phyloP scores from a whole-genome alignment of 441 rosid species.

The Pelargonium myrrhifolium region DNA sequence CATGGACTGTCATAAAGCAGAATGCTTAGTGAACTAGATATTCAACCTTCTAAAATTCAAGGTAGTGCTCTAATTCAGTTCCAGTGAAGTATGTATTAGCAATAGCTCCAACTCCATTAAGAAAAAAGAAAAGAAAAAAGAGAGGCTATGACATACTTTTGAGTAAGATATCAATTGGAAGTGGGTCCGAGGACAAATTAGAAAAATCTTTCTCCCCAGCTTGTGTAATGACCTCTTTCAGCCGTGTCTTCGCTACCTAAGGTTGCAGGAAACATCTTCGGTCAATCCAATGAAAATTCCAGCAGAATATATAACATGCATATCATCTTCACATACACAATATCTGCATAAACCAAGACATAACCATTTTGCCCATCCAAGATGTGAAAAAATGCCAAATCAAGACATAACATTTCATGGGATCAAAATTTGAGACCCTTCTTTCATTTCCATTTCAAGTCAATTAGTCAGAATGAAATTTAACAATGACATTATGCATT shows the following conservation, averaged over 20 bases:
- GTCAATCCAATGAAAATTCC: conserved; percentile 3
- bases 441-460: neutral
- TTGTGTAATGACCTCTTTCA: conserved; percentile 61
- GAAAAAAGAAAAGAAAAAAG: neutral
- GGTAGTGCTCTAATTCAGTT: neutral
- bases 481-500: neutral
- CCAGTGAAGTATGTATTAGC: neutral
- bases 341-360: neutral
- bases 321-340: too few relatives aligned
- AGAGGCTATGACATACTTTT: conserved; percentile 41
- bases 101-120: neutral
- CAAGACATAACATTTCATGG: neutral
- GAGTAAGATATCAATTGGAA: conserved; percentile 47
- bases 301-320: neutral
- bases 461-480: neutral
- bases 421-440: neutral
- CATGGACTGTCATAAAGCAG: neutral
- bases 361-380: neutral
- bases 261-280: conserved; percentile 21
- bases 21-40: neutral
- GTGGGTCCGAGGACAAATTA: conserved; percentile 50
- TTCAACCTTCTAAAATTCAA: neutral
- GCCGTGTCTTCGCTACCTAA: conserved; percentile 74
- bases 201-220: conserved; percentile 64
- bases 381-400: too few relatives aligned